Conservation (phyloP, 2,329 filamentous ascomycete genomes). For the Phyllosticta paracitricarpa region DNA sequence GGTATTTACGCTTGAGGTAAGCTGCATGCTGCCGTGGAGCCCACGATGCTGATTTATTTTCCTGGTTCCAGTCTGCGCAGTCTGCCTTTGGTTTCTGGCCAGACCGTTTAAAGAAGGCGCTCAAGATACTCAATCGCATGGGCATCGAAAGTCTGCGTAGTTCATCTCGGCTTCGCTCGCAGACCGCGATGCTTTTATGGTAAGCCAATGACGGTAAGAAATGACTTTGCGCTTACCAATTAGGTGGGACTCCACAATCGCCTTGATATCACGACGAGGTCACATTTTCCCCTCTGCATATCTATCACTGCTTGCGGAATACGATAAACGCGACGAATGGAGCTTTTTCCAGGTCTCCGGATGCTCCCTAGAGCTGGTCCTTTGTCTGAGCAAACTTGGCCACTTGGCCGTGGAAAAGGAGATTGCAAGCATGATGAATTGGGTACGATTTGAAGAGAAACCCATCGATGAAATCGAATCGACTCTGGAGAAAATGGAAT, state of each 20-base stretch:
- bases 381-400: neutral
- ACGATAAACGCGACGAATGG: neutral
- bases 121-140: neutral
- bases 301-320: neutral
- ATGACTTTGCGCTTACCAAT: neutral
- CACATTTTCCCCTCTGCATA: neutral
- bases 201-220: neutral
- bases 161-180: neutral
- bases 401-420: neutral
- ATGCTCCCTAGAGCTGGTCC: neutral
- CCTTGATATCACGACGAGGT: neutral
- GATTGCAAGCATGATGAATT: neutral
- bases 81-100: neutral
- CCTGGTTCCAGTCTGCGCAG: neutral
- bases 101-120: neutral
- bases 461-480: neutral
- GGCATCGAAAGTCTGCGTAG: neutral
- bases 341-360: neutral
- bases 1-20: neutral
- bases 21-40: neutral
- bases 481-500: neutral
- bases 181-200: neutral
- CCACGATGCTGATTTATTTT: neutral
- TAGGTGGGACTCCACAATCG: neutral
- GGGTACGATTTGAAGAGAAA: neutral